Base-by-base conservation (phyloP, 331 rosid genomes). In the Saraca asoca region DNA sequence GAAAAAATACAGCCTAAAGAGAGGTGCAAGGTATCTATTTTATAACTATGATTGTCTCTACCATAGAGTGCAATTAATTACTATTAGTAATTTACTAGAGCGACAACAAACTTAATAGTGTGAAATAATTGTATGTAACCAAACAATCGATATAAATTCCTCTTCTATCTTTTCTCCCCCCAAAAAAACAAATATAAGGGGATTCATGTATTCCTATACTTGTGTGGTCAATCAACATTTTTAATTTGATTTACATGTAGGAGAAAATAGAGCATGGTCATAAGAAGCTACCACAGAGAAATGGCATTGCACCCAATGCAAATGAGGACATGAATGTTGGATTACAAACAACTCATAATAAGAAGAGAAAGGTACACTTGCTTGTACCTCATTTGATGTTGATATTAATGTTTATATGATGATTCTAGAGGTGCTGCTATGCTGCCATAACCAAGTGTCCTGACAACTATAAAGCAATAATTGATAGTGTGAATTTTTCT, bases 21-120 rank as follows among this genome's bases (percentile, higher is more conserved):
- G 62, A 82, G 61, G 64, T 45, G 69, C 62, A 85, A 88, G 90
- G 97, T 91, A 14, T 43, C 51, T 74, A 16, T 48, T 49, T 62
- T 54, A 24, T 24, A 24, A 24, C 31, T 24, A 24, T 24, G 31
- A 1, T 24, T 24, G 3, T 24, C n/a, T n/a, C n/a, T n/a, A 24
- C 31, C 3, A 24, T 24, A 3, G 3, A 24, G 31, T 24, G 3
- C 31, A 24, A 24, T 24, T 24, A 24, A 24, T 24, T 3, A 43
- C 66, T 48, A 33, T 42, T 43, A 13, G 24, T 50, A 34, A 12
- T 7, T 53, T 18, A 38, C 31, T 50, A 9, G 50, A 62, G 63
- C 57, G 1, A 24, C 3, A n/a, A n/a, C n/a, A n/a, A n/a, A n/a
- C n/a, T 24, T 3, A 24, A 24, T 24, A 24, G 31, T 24, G 31